Evolutionary conservation across 768 basidiomycete species (phyloP).

Genomic region (Amanita phalloides): DNA sequence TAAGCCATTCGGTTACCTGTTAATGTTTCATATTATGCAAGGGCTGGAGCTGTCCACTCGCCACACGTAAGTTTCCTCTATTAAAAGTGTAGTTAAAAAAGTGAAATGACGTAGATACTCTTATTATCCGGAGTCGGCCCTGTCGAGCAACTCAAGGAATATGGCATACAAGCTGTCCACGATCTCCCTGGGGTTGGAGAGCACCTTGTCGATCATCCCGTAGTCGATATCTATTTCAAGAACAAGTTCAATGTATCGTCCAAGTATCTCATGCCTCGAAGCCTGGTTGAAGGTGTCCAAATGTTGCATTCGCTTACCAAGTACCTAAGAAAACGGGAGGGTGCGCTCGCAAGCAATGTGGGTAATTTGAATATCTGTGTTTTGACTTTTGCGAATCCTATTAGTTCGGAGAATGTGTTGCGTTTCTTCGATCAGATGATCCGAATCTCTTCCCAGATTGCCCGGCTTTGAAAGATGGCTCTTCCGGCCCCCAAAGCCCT

Average conservation of each 20-base stretch:
- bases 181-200: constrained; percentile 69
- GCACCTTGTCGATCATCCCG: constrained; percentile 61
- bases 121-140: constrained; percentile 76
- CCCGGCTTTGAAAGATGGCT: constrained; percentile 21
- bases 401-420: constrained; percentile 39
- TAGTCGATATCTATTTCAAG: constrained; percentile 38
- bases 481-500: constrained; percentile 27
- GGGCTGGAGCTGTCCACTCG: constrained; percentile 50
- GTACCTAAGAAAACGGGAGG: constrained; percentile 35
- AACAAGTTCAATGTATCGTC: constrained; percentile 37
- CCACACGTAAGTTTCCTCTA: constrained; percentile 29
- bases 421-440: constrained; percentile 42
- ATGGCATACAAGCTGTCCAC: constrained; percentile 43
- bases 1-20: neutral
- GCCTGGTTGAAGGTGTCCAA: constrained; percentile 16
- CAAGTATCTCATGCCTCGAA: constrained; percentile 24
- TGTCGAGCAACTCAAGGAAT: constrained; percentile 36
- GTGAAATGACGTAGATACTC: constrained; percentile 31
- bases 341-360: constrained; percentile 47
- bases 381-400: neutral
- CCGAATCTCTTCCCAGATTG: constrained; percentile 30
- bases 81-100: neutral
- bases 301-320: constrained; percentile 22
- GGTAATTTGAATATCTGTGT: constrained; percentile 5
- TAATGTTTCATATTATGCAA: constrained; percentile 11